Evolutionary conservation across 805 yeast species (phyloP).

Genomic region (Torulaspora maleeae): DNA sequence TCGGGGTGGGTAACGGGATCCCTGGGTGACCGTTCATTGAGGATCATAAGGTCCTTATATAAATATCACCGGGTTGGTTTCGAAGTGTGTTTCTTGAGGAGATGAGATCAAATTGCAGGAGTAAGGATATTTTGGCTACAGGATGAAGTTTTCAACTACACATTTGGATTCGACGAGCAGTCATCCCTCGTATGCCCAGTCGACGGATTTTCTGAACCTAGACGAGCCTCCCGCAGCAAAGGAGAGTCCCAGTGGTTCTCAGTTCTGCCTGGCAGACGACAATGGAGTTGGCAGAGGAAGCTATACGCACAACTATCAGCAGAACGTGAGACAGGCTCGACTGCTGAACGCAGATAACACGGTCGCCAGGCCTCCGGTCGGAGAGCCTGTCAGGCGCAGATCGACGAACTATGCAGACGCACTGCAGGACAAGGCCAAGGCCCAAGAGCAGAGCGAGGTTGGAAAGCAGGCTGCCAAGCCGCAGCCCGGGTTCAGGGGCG

Average conservation of each 20-base stretch:
- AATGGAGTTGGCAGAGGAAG: constrained; percentile 1
- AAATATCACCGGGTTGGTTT: not conserved
- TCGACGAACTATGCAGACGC: constrained; percentile 24
- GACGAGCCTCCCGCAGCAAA: constrained; percentile 25
- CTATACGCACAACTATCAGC: constrained; percentile 3
- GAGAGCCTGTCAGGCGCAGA: constrained; percentile 10
- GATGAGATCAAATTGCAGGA: too few relatives aligned
- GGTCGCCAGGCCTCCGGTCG: constrained; percentile 2
- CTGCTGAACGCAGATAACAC: not conserved
- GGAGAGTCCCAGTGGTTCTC: constrained; percentile 17
- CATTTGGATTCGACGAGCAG: constrained; percentile 4
- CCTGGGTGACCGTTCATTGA: not conserved
- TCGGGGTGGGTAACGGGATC: too few relatives aligned
- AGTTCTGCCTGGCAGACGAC: constrained; percentile 3
- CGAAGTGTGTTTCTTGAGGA: not conserved
- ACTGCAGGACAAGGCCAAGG: constrained; percentile 9
- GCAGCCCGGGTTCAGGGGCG: not conserved
- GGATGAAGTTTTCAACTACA: constrained; percentile 2
- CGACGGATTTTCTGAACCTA: constrained; percentile 20
- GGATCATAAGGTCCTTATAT: not conserved
- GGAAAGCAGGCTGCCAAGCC: constrained; percentile 1
- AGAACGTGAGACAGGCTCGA: constrained; percentile 2
- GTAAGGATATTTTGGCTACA: not conserved
- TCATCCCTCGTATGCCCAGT: constrained; percentile 6
- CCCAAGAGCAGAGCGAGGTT: not conserved